Evolutionary conservation across 257 asterid species (phyloP).

Genomic region (Salvia rosmarinus): DNA sequence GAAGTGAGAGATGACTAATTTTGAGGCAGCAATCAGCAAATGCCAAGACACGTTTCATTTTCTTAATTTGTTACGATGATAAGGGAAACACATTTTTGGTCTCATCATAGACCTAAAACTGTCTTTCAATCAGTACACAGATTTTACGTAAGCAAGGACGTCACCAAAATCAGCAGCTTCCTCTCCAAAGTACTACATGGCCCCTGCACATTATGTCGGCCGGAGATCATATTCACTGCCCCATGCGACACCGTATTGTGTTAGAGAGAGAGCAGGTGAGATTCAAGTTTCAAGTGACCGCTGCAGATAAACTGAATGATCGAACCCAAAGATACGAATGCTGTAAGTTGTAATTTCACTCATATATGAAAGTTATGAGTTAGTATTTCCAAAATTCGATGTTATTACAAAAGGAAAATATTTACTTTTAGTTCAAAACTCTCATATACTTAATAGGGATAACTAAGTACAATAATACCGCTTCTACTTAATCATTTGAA

Average conservation of each 20-base stretch:
- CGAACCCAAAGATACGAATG: no score
- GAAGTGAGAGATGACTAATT: neutral
- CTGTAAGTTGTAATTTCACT: neutral
- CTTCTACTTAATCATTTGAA: no score
- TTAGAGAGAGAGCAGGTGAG: neutral
- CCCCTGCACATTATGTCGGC: slow-evolving; percentile 18
- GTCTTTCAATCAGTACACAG: neutral
- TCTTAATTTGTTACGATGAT: no score
- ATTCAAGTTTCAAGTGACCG: no score
- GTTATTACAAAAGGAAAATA: neutral
- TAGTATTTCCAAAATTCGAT: no score
- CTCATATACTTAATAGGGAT: no score
- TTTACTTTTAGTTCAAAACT: neutral
- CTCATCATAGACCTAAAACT: neutral
- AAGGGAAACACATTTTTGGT: neutral
- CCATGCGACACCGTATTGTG: neutral
- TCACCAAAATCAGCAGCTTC: slow-evolving; percentile 26
- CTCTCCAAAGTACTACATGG: neutral
- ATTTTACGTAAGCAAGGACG: slow-evolving; percentile 35
- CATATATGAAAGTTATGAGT: no score
- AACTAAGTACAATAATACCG: no score
- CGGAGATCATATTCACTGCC: neutral
- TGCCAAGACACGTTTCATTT: neutral
- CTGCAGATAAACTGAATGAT: no score
- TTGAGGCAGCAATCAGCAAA: neutral